Conservation (phyloP, 306 rosid genomes). For the Acacia crassicarpa region DNA sequence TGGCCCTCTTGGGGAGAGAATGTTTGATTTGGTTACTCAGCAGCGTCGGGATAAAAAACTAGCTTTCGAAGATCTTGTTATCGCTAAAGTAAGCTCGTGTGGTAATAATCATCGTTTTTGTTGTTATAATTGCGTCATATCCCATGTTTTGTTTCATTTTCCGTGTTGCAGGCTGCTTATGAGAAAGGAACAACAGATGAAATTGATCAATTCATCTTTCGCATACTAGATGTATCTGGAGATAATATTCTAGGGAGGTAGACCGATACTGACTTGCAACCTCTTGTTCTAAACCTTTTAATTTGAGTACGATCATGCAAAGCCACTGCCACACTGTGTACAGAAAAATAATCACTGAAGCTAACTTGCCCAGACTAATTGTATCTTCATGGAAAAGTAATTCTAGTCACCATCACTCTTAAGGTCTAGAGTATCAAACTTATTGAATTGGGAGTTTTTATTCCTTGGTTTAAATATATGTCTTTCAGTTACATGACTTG, state of each 20-base stretch:
- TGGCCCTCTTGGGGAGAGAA: conserved; percentile 73
- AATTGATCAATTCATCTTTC: conserved; percentile 61
- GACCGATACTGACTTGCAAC: background rate
- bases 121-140: background rate
- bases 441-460: conserved; percentile 3
- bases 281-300: background rate
- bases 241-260: conserved; percentile 53
- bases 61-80: conserved; percentile 79
- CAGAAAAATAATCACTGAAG: background rate
- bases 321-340: background rate
- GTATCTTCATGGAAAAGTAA: background rate
- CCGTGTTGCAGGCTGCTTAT: conserved; percentile 50
- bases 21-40: conserved; percentile 72
- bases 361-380: background rate
- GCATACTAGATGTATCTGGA: conserved; percentile 53
- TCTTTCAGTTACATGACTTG: background rate
- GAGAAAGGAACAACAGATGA: conserved; percentile 72
- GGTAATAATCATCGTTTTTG: conserved; percentile 1
- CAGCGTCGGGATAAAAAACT: conserved; percentile 75
- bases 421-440: background rate
- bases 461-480: conserved; percentile 9
- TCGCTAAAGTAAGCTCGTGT: conserved; percentile 66
- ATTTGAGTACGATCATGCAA: background rate
- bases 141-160: conserved; percentile 14
- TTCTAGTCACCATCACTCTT: background rate